Base-by-base conservation (phyloP, 441 rosid species). In the Daphne laureola region DNA sequence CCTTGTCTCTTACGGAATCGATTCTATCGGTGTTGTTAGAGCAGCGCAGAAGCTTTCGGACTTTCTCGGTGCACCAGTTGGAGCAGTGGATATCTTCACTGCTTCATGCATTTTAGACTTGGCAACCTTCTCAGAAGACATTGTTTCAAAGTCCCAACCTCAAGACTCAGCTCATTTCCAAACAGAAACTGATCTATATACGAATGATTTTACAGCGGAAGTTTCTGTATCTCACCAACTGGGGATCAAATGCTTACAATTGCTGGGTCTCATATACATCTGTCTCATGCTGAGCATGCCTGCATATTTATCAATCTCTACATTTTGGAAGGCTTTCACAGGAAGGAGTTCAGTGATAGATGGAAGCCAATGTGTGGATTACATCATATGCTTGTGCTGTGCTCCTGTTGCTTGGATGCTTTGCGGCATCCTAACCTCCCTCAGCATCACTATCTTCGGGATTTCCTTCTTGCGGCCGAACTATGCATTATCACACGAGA, bases 1-100 rank as follows among this genome's bases (percentile, higher is more conserved):
- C 71, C 75, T 84, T 26, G 74, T 65, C 18, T 76, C 93, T 3
- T 79, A 84, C 45, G 93, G 93, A 54, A 73, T 84, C n/a, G 93
- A 84, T 65, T 84, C 93, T 0, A 84, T 81, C 48, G 92, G 86
- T 0, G 81, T 81, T 3, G 92, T 84, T 31, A 74, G 82, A 69
- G 93, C 93, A 46, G 77, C 93, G 59, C 93, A 84, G 36, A 84
- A 84, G 17, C 78, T 84, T 35, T 79, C 86, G 1, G 82, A 82
- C 65, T 82, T 72, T 56, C 78, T 84, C 5, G 84, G 81, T 48
- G 86, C 76, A 50, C 75, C 93, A 2, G 76, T 84, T 36, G 86
- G 88, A 55, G 86, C 93, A 31, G 81, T 84, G 3, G 93, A 84
- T 60, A 82, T 84, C 53, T 81, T 84, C 73, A 79, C 84, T 11